Conservation (phyloP, 73 alveolate species). For the Paramecium bursaria region DNA sequence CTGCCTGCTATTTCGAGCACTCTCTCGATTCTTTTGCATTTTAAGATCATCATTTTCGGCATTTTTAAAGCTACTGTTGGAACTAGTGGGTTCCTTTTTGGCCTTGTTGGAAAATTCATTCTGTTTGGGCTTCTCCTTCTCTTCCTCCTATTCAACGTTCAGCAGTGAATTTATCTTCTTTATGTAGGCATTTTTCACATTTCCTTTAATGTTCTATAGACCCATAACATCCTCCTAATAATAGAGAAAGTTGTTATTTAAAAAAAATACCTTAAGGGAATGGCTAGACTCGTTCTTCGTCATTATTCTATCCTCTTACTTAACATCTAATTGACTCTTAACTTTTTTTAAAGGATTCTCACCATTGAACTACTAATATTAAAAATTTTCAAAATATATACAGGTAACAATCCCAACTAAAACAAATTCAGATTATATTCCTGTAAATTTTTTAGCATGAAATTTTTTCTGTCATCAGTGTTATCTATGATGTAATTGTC, state of each 20-base stretch:
- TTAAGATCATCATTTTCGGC: conserved; percentile 61
- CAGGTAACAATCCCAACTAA: too few species aligned
- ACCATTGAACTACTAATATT: too few species aligned
- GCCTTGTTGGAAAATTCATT: not conserved
- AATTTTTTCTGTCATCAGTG: too few species aligned
- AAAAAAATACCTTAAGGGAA: conserved; percentile 17
- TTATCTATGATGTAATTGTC: too few species aligned
- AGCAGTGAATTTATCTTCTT: conserved; percentile 62
- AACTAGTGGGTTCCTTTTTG: not conserved
- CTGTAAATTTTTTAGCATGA: too few species aligned
- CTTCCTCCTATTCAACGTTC: conserved; percentile 48
- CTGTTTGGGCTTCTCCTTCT: conserved; percentile 20
- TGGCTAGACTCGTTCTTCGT: conserved; percentile 27
- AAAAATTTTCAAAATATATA: too few species aligned
- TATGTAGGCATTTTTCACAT: conserved; percentile 70
- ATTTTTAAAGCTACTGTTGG: not conserved
- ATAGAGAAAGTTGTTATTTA: too few species aligned
- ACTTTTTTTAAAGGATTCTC: conserved; percentile 8
- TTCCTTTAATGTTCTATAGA: conserved; percentile 64
- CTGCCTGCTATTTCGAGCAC: conserved; percentile 72
- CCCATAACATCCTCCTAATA: conserved; percentile 35
- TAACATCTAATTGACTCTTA: conserved; percentile 20
- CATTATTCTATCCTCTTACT: conserved; percentile 56
- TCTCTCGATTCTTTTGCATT: conserved; percentile 72
- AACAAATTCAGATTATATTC: too few species aligned